Base-by-base conservation (phyloP, 1,284 basidiomycete genomes). In the Pseudozyma sp. region DNA sequence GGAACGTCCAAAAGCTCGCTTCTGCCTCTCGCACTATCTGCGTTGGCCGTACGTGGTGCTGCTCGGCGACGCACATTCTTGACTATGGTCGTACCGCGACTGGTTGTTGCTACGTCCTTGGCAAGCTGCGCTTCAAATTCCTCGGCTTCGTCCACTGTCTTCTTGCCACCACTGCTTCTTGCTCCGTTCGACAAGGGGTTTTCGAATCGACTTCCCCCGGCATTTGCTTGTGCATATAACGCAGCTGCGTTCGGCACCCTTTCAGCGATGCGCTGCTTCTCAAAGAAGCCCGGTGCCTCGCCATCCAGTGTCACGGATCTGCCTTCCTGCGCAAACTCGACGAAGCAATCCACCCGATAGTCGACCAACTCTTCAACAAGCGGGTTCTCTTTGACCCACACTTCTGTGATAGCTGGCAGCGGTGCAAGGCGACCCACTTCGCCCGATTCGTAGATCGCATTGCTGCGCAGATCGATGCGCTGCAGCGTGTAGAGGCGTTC, bases 341-440 rank as follows among this genome's bases (percentile, higher is more conserved):
- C 90, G 76, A 95, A 95, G 81, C 93, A 92, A 16, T 89, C 88
- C 34, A 92, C 86, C 13, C 95, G 88, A 81, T 92, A 93, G 57
- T 89, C 89, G 63, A 70, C 61, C 40, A 72, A 56, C 54, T 78
- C 69, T 16, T 77, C 66, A 12, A 60, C 52, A 7, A 85, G 45
- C 42, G 80, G 78, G 47, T 83, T 83, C 11, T 63, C 74, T 39
- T 69, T 76, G 19, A 82, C 73, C 73, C 76, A 84, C 5, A 83
- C 76, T 43, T 79, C 69, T 4, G 9, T 87, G 76, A 63, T 97
- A 89, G 76, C 92, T 89, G 9, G 93, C 40, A 97, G 87, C 6
- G 89, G 88, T 0, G 93, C 91, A 18, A 99, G 87, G 25, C 96
- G 88, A 1, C 94, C 92, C 1, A 98, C 88, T 85, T 99, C 96